phyloP scores from a whole-genome alignment of 225 moss, liverwort and hornwort species.

The Polytrichum formosum region DNA sequence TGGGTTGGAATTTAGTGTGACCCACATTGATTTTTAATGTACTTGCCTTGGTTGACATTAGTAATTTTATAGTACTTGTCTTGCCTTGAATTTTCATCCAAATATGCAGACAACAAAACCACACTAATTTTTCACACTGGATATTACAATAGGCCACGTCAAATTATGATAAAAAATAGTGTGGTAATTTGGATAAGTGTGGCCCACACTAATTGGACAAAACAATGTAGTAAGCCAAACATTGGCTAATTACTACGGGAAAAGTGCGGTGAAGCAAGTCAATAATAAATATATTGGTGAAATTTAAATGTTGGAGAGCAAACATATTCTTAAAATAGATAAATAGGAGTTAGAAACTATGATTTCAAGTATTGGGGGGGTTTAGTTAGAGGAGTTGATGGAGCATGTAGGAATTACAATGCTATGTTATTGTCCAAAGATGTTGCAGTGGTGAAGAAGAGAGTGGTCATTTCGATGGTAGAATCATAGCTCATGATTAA shows the following conservation, averaged over 20 bases:
- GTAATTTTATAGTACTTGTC: too few relatives aligned
- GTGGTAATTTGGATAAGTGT: too few relatives aligned
- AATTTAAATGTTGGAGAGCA: constrained; percentile 41
- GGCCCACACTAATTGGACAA: too few relatives aligned
- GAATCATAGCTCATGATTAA: constrained; percentile 3
- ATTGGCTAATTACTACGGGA: neutral
- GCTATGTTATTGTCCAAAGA: constrained; percentile 34
- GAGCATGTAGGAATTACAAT: constrained; percentile 31
- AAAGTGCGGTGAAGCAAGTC: constrained; percentile 30
- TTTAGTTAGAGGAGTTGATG: constrained; percentile 7
- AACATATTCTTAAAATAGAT: constrained; percentile 45
- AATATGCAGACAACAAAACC: too few relatives aligned
- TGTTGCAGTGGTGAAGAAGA: constrained; percentile 35
- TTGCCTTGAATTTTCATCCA: too few relatives aligned
- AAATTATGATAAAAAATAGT: too few relatives aligned
- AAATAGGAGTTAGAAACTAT: constrained; percentile 48
- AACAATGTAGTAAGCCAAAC: constrained; percentile 28
- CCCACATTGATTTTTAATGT: too few relatives aligned
- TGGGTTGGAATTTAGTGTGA: too few relatives aligned
- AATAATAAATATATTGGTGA: constrained; percentile 43
- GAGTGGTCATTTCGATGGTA: constrained; percentile 39
- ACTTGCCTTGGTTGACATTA: too few relatives aligned
- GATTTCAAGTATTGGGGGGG: constrained; percentile 32
- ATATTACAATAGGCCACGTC: too few relatives aligned
- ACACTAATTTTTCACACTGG: too few relatives aligned